phyloP scores from a whole-genome alignment of 768 basidiomycete species.

The Lactarius hengduanensis region DNA sequence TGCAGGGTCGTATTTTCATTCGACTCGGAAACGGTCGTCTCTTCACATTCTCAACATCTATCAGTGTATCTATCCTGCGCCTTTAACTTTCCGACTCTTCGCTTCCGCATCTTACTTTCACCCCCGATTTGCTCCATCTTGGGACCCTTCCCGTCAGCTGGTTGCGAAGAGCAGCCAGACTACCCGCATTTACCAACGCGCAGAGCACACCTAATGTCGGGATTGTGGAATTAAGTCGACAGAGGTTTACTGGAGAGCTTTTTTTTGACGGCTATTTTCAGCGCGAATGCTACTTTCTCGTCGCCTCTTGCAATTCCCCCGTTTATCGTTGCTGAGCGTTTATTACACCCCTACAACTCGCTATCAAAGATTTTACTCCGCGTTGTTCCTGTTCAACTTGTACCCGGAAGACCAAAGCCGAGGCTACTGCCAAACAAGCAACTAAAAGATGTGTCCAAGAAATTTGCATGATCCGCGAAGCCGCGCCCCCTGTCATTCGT shows the following conservation, averaged over 20 bases:
- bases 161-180: background rate
- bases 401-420: constrained; percentile 47
- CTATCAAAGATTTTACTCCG: constrained; percentile 96
- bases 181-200: constrained; percentile 5
- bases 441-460: constrained; percentile 92
- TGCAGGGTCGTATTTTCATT: background rate
- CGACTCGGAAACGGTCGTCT: background rate
- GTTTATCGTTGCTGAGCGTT: background rate
- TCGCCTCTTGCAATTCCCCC: background rate
- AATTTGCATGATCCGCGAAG: constrained; percentile 92
- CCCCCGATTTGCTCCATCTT: no score
- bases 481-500: constrained; percentile 96
- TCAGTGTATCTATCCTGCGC: no score
- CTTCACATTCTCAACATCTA: no score
- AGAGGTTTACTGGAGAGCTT: background rate
- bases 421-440: constrained; percentile 73
- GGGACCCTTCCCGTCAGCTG: background rate
- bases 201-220: constrained; percentile 2
- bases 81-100: no score
- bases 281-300: background rate
- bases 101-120: no score
- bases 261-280: background rate
- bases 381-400: constrained; percentile 58
- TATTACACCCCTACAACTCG: constrained; percentile 55
- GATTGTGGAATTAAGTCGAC: constrained; percentile 14